These are phyloP conservation scores for Tylopilus felleus DNA, from an alignment of 768 basidiomycete genomes.

Conservation along the genomic window DNA sequence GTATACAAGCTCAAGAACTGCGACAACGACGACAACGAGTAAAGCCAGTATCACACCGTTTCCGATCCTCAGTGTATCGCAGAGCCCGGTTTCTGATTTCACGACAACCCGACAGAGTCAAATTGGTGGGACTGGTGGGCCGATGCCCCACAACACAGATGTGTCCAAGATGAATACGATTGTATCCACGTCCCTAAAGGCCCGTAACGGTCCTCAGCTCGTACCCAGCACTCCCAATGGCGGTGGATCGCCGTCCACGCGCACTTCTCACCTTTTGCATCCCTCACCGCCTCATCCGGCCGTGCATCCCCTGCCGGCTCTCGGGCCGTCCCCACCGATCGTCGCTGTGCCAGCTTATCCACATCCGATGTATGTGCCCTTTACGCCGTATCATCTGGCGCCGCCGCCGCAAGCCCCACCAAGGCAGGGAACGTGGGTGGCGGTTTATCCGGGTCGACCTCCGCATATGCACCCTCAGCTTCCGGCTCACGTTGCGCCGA, in stretches of 20 bases:
- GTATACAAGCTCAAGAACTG: neutral
- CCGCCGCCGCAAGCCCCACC: slow-evolving; percentile 9
- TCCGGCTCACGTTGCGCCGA: slow-evolving; percentile 10
- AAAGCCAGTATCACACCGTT: slow-evolving; percentile 13
- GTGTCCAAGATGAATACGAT: slow-evolving; percentile 9
- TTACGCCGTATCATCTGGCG: slow-evolving; percentile 16
- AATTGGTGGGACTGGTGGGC: neutral
- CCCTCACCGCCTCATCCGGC: slow-evolving; percentile 11
- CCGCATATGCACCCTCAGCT: slow-evolving; percentile 18
- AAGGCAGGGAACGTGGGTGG: slow-evolving; percentile 23
- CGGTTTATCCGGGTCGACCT: slow-evolving; percentile 20
- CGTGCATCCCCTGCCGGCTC: slow-evolving; percentile 5
- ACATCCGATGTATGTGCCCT: slow-evolving; percentile 22
- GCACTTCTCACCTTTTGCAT: slow-evolving; percentile 1
- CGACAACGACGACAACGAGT: neutral
- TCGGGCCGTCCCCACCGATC: slow-evolving; percentile 15
- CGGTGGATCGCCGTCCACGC: slow-evolving; percentile 3
- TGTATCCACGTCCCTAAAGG: slow-evolving; percentile 1
- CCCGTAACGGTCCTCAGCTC: neutral
- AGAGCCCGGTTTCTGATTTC: neutral
- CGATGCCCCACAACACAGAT: neutral
- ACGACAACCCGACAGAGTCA: neutral
- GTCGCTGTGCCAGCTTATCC: slow-evolving; percentile 18
- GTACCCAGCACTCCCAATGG: neutral
- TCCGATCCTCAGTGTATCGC: slow-evolving; percentile 19